Evolutionary conservation across 208 protist genomes (phyloP), one percentile per base, ranked within the genome.

Genomic region (Wallacemonas rigidus): DNA sequence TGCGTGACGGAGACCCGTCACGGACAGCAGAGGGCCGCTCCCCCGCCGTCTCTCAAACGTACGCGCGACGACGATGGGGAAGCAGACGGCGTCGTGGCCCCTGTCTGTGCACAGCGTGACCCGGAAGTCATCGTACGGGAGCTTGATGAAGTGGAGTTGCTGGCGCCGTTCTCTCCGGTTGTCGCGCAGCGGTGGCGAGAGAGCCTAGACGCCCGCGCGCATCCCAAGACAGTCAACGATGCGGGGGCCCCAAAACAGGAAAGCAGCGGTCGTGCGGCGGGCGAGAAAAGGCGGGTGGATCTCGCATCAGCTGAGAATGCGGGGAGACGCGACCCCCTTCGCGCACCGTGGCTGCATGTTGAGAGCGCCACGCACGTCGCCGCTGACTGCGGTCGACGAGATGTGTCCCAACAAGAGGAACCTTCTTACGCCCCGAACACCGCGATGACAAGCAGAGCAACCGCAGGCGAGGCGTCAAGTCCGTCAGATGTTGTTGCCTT

Each of bases 121-220:
- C 60, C 60, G 12, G n/a, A 50, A 4, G 41, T 65, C 11, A 26
- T 50, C 14, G 60, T 48, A 41, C 60, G 60, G 6, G 60, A 45
- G 60, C 60, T 65, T 3, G 60, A 65, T n/a, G 60, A 65, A n/a
- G 60, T 65, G 40, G 60, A 65, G 60, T 41, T 65, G 40, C 60
- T 65, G 11, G 60, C 60, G 3, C 60, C 60, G n/a, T 65, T 65
- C 60, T 65, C 60, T 11, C 36, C 60, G 3, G 39, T 35, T 3
- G 60, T 65, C 11, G 4, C 6, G 60, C 4, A 3, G 60, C 60
- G 60, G 3, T 65, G 60, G 60, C 60, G 60, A 38, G 60, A 6
- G 11, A 44, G 17, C 60, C 53, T 57, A 15, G 53, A 57, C 6
- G 53, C 26, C 15, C 5, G 14, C 6, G 9, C 53, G 14, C 53